Percentiles rank a stretch among this genome's conserved stretches.
phyloP scores from a whole-genome alignment of 2,329 filamentous ascomycete genomes.

The Knufia fluminis region DNA sequence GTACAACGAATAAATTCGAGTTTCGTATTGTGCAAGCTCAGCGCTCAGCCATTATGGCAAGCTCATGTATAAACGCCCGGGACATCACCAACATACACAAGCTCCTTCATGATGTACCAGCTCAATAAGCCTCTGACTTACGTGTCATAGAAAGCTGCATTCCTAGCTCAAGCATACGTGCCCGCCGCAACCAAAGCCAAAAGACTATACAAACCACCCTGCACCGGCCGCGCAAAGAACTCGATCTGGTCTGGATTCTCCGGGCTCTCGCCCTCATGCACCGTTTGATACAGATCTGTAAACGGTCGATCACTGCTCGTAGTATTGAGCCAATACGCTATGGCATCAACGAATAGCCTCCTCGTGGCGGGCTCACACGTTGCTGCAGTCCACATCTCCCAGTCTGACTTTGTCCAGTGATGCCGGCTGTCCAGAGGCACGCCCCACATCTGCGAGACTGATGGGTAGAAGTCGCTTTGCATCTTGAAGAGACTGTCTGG shows the following conservation, averaged over 20 bases:
- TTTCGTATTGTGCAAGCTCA: too few relatives aligned
- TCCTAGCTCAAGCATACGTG: not conserved
- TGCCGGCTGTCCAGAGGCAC: constrained; percentile 72
- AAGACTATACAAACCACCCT: constrained; percentile 76
- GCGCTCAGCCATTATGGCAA: too few relatives aligned
- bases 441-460: constrained; percentile 72
- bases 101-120: too few relatives aligned
- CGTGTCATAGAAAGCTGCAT: not conserved
- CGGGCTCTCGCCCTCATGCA: constrained; percentile 64
- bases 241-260: constrained; percentile 40
- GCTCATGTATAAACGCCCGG: too few relatives aligned
- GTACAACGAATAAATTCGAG: too few relatives aligned
- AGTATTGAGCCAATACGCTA: constrained; percentile 74
- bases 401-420: constrained; percentile 77
- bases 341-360: constrained; percentile 59
- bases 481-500: constrained; percentile 55
- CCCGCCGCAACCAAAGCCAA: constrained; percentile 47
- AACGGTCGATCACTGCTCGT: constrained; percentile 66
- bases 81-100: too few relatives aligned
- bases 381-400: constrained; percentile 79
- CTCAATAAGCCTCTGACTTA: too few relatives aligned
- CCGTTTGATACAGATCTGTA: constrained; percentile 69
- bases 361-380: constrained; percentile 57
- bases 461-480: constrained; percentile 70
- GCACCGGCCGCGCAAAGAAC: constrained; percentile 73